Conservation (phyloP, 2,329 filamentous ascomycete genomes). For the Epichloe hybrida region DNA sequence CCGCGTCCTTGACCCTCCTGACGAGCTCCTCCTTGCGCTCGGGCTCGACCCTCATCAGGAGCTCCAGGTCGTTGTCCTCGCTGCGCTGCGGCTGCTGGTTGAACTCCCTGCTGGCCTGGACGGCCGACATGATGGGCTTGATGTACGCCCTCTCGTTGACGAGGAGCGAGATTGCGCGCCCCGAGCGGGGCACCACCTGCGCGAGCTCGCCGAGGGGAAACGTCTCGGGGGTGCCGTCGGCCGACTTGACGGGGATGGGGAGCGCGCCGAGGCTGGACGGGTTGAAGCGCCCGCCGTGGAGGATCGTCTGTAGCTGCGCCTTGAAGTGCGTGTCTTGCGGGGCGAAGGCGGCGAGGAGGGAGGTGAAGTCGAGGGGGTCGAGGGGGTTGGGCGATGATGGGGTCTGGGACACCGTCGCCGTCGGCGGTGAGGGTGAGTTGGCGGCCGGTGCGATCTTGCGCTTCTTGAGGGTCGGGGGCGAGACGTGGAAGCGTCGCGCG, state of each 20-base stretch:
- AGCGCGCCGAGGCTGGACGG: constrained; percentile 34
- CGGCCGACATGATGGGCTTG: constrained; percentile 41
- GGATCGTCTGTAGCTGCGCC: constrained; percentile 26
- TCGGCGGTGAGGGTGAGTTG: constrained; percentile 14
- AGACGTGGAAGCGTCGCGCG: constrained; percentile 18
- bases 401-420: constrained; percentile 7
- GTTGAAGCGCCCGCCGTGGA: constrained; percentile 38
- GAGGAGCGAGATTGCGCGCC: constrained; percentile 27
- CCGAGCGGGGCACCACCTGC: constrained; percentile 35
- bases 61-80: constrained; percentile 46
- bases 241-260: constrained; percentile 23
- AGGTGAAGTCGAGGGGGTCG: constrained; percentile 35
- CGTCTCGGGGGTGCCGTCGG: constrained; percentile 10
- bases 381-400: constrained; percentile 17
- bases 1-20: constrained; percentile 29
- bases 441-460: constrained; percentile 21
- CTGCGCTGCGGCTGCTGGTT: constrained; percentile 48
- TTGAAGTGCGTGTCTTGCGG: constrained; percentile 29
- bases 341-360: constrained; percentile 30
- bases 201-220: constrained; percentile 43
- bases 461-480: constrained; percentile 22
- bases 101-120: constrained; percentile 38
- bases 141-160: constrained; percentile 30
- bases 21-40: constrained; percentile 35
- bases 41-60: constrained; percentile 39